phyloP scores from a whole-genome alignment of 2,329 filamentous ascomycete species.

The Cladosporium sp. region DNA sequence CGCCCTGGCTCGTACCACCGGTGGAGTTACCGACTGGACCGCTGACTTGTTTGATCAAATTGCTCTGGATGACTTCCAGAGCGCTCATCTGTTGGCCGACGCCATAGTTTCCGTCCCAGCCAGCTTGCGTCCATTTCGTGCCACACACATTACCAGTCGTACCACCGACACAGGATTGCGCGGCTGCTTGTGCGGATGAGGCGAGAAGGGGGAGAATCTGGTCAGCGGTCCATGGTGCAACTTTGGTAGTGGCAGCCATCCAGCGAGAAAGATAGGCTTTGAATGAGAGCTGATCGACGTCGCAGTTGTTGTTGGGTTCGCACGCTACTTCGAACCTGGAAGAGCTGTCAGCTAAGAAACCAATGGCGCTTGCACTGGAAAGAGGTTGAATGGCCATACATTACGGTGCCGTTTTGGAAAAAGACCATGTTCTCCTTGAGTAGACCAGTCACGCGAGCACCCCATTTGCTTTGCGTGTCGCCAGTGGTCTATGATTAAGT shows the following conservation, averaged over 20 bases:
- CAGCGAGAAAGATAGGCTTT: slow-evolving; percentile 41
- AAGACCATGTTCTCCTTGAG: slow-evolving; percentile 34
- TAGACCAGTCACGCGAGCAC: slow-evolving; percentile 21
- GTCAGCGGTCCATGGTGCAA: slow-evolving; percentile 54
- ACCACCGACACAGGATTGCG: slow-evolving; percentile 50
- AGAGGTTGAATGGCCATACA: slow-evolving; percentile 17
- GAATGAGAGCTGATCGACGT: slow-evolving; percentile 42
- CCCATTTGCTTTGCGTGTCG: slow-evolving; percentile 20
- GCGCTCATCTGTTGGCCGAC: slow-evolving; percentile 55
- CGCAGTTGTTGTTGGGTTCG: slow-evolving; percentile 37
- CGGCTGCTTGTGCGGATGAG: slow-evolving; percentile 52
- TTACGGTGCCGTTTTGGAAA: slow-evolving; percentile 31
- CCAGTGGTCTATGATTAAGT: slow-evolving; percentile 22
- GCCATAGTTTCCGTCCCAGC: slow-evolving; percentile 43
- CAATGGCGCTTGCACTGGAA: too few relatives aligned
- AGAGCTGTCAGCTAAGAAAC: slow-evolving; percentile 26
- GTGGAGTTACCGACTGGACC: slow-evolving; percentile 42
- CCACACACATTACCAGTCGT: slow-evolving; percentile 42
- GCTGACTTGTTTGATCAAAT: slow-evolving; percentile 34
- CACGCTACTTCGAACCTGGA: slow-evolving; percentile 38
- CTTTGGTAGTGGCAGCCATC: slow-evolving; percentile 53
- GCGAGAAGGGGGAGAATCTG: slow-evolving; percentile 50
- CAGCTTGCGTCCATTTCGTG: slow-evolving; percentile 37
- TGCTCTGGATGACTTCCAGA: slow-evolving; percentile 43
- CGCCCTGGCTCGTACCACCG: slow-evolving; percentile 48